Evolutionary conservation across 1,284 basidiomycete genomes (phyloP), one percentile per base, ranked within the genome.

Genomic region (Rhodotorula sp.): DNA sequence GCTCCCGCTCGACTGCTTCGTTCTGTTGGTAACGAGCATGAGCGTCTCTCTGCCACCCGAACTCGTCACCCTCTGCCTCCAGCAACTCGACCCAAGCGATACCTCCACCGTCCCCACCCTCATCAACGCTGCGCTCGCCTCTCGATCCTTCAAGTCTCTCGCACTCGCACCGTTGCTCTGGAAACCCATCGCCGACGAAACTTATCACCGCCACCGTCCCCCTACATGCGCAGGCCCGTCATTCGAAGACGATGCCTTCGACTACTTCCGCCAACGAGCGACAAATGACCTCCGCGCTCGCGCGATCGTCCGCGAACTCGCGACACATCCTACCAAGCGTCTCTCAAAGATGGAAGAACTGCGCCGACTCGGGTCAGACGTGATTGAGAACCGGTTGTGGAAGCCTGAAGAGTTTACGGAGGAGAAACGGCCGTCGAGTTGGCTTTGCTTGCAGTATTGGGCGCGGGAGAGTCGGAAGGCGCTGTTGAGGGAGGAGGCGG

Each of bases 401-500:
- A 31, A 30, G 10, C n/a, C 53, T 4, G 24, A 11, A 1, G 48
- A 24, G 15, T 62, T 63, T 40, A 54, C 47, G n/a, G 28, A 34
- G 40, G 9, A n/a, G 9, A 26, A 22, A 1, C 20, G 48, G 4
- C 62, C 67, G 1, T 48, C 66, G 52, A 51, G 6, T 4, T 69
- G 65, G 59, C 47, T 72, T 24, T 55, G 50, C 16, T 30, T 59
- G 13, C 37, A 28, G 46, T 62, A 67, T 30, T 72, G 67, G 67
- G 51, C 54, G 10, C 15, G 46, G 22, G 61, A 67, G 52, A n/a
- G n/a, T 3, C 52, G 63, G 20, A 48, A 26, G 30, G 18, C 57
- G 13, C 50, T 72, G 11, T 31, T 72, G 1, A 44, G 67, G 6
- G 64, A 67, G 40, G 62, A 69, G 53, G 64, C 70, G 47, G 48